Percentiles rank a stretch among this genome's conserved stretches.
phyloP scores from a whole-genome alignment of 805 yeast genomes.

The Ogataea minuta region DNA sequence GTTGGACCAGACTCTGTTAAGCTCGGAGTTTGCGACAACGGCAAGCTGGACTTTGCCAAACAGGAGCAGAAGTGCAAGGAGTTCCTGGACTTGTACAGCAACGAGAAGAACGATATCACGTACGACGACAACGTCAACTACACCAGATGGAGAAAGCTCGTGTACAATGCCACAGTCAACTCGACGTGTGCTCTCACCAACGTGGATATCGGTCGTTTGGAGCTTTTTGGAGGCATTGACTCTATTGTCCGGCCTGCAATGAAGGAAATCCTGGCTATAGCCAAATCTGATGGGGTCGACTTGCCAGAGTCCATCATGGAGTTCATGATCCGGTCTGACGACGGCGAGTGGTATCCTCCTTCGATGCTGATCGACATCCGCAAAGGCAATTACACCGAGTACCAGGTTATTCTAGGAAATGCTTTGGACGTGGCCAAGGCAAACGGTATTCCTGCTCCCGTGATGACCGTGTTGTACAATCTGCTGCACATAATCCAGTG shows the following conservation, averaged over 20 bases:
- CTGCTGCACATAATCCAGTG: slow-evolving; percentile 32
- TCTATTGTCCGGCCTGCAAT: slow-evolving; percentile 54
- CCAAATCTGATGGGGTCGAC: slow-evolving; percentile 62
- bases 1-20: slow-evolving; percentile 34
- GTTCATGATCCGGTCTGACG: slow-evolving; percentile 53
- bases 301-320: slow-evolving; percentile 48
- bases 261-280: slow-evolving; percentile 63
- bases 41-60: slow-evolving; percentile 22
- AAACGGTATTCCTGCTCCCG: slow-evolving; percentile 33
- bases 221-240: slow-evolving; percentile 43
- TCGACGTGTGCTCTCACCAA: slow-evolving; percentile 43
- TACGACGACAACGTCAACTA: slow-evolving; percentile 38
- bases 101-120: slow-evolving; percentile 28
- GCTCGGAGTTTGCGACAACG: slow-evolving; percentile 39
- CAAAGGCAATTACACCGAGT: slow-evolving; percentile 42
- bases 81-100: slow-evolving; percentile 36
- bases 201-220: slow-evolving; percentile 44
- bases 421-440: slow-evolving; percentile 33
- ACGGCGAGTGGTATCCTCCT: slow-evolving; percentile 41
- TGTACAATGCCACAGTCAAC: slow-evolving; percentile 48
- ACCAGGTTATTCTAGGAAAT: slow-evolving; percentile 44
- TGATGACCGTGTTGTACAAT: slow-evolving; percentile 27
- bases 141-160: slow-evolving; percentile 46
- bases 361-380: slow-evolving; percentile 49
- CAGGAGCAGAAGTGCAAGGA: slow-evolving; percentile 33